Evolutionary conservation across 2,329 filamentous ascomycete species (phyloP).

Genomic region (Rosellinia necatrix): DNA sequence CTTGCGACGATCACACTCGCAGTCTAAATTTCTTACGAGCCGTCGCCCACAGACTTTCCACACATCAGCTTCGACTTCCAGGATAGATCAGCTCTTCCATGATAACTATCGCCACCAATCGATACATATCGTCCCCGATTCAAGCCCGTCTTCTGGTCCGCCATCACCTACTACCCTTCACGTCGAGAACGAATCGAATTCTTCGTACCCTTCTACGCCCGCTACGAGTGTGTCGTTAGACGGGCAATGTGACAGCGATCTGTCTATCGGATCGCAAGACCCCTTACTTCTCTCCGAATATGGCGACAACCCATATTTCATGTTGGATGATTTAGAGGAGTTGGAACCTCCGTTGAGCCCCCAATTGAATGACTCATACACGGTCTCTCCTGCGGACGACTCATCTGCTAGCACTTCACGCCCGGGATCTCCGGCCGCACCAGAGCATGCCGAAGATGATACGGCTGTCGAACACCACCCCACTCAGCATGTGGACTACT

Average conservation of each 20-base stretch:
- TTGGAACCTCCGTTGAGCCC: conserved; percentile 58
- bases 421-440: conserved; percentile 61
- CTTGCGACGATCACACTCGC: conserved; percentile 64
- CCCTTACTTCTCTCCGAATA: conserved; percentile 53
- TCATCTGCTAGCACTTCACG: conserved; percentile 56
- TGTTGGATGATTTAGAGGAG: conserved; percentile 46
- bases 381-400: conserved; percentile 59
- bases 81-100: conserved; percentile 53
- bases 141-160: conserved; percentile 57
- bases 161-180: conserved; percentile 60
- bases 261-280: conserved; percentile 52
- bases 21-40: conserved; percentile 57
- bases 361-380: conserved; percentile 54
- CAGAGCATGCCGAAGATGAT: conserved; percentile 76
- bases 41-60: conserved; percentile 48
- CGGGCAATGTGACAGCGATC: conserved; percentile 57
- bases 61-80: conserved; percentile 51
- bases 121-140: conserved; percentile 46
- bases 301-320: conserved; percentile 53
- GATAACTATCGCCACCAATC: conserved; percentile 46
- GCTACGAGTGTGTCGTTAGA: conserved; percentile 67
- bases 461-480: conserved; percentile 74
- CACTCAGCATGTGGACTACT: conserved; percentile 90
- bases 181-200: conserved; percentile 55
- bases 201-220: conserved; percentile 66